phyloP scores from a whole-genome alignment of 257 asterid species.

The Jaltomata sinuosa region DNA sequence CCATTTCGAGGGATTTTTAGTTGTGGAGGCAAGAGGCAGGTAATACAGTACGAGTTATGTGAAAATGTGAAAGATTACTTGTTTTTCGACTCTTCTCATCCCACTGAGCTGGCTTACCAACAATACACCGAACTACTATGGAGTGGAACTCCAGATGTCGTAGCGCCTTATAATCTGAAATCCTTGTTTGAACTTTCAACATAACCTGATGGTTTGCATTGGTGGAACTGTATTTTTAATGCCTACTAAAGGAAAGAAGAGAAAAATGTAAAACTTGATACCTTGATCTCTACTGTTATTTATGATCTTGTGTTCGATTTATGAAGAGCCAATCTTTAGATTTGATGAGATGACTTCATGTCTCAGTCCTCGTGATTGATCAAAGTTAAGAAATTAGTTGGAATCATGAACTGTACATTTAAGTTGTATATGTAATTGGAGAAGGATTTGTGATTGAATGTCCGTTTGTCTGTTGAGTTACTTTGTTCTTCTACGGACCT shows the following conservation, averaged over 20 bases:
- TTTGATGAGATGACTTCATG: no score
- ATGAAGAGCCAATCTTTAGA: no score
- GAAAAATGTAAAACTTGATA: no score
- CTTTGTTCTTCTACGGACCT: neutral
- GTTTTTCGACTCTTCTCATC: neutral
- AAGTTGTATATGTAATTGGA: no score
- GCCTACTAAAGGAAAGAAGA: no score
- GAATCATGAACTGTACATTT: neutral
- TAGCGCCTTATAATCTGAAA: neutral
- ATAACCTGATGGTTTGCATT: no score
- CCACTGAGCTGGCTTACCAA: neutral
- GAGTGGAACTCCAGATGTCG: neutral
- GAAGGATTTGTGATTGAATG: no score
- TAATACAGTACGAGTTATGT: conserved; percentile 30
- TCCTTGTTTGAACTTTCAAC: neutral
- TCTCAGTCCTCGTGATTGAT: no score
- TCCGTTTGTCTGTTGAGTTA: neutral
- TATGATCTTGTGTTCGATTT: no score
- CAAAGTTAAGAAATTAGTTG: neutral
- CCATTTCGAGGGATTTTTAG: conserved; percentile 27
- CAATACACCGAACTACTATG: neutral
- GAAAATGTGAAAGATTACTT: conserved; percentile 11
- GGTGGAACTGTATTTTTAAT: neutral
- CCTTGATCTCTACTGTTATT: no score
- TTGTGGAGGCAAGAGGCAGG: conserved; percentile 45